Evolutionary conservation across 2,329 filamentous ascomycete genomes (phyloP).

Genomic region (Hypoxylon sp.): DNA sequence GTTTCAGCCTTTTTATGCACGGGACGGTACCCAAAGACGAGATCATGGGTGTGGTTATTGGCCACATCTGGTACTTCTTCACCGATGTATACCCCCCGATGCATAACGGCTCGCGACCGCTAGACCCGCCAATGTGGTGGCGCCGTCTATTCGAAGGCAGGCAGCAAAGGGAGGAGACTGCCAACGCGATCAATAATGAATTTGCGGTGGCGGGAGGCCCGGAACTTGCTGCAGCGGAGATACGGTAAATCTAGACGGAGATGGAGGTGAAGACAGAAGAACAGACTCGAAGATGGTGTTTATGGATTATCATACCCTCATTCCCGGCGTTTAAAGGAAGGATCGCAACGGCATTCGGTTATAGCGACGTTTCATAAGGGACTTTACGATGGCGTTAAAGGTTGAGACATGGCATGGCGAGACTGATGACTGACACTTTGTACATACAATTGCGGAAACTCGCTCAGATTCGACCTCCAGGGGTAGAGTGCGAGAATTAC

Average conservation of each 20-base stretch:
- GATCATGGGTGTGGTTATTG: conserved; percentile 93
- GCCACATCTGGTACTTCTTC: conserved; percentile 98
- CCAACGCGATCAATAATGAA: conserved; percentile 70
- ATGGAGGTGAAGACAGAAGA: not conserved
- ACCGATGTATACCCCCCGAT: conserved; percentile 95
- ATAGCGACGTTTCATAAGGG: conserved; percentile 22
- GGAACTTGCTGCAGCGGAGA: conserved; percentile 68
- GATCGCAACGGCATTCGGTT: conserved; percentile 29
- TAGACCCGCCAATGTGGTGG: conserved; percentile 94
- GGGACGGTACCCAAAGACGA: conserved; percentile 93
- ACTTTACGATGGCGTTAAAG: conserved; percentile 30
- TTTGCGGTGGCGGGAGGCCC: conserved; percentile 68
- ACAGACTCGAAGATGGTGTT: conserved; percentile 3
- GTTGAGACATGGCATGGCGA: conserved; percentile 18
- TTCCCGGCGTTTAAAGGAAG: conserved; percentile 44
- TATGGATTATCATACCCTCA: conserved; percentile 42
- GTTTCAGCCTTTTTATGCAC: conserved; percentile 91
- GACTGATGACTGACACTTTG: conserved; percentile 13
- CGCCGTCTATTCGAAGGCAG: conserved; percentile 81
- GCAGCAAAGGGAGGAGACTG: conserved; percentile 60
- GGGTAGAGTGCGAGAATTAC: not conserved
- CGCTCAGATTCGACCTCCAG: not conserved
- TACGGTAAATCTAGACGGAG: conserved; percentile 43
- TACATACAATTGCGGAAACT: conserved; percentile 20
- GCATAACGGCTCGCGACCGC: conserved; percentile 83